These are phyloP conservation scores for Cordyceps farinosa DNA, from an alignment of 2,329 filamentous ascomycete genomes.

Conservation along the genomic window DNA sequence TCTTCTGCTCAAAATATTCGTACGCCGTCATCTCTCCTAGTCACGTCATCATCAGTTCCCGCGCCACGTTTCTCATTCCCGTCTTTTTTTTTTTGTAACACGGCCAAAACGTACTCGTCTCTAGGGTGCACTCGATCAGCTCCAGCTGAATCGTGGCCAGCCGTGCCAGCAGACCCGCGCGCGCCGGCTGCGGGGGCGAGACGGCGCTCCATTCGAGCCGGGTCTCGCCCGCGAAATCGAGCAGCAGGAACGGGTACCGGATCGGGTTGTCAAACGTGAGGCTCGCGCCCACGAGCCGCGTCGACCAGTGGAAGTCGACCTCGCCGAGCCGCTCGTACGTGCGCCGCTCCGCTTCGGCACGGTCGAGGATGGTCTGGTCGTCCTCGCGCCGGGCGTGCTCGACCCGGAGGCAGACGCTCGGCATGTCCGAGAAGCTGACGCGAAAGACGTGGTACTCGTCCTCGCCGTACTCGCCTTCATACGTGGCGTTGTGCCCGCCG, in stretches of 20 bases:
- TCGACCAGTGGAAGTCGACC: background rate
- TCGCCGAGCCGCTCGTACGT: background rate
- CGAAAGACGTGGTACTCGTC: background rate
- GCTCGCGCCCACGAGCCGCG: background rate
- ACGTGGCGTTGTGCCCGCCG: background rate
- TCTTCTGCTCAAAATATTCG: background rate
- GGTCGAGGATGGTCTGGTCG: background rate
- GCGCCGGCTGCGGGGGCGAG: background rate
- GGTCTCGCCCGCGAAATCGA: background rate
- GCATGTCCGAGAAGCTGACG: background rate
- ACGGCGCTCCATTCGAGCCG: background rate
- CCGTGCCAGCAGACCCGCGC: background rate
- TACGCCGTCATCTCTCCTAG: background rate
- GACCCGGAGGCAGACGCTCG: background rate
- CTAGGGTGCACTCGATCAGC: background rate
- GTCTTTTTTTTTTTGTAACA: background rate
- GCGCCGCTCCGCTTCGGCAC: background rate
- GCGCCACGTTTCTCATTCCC: background rate
- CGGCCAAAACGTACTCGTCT: background rate
- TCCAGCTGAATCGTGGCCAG: background rate
- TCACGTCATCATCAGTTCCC: background rate
- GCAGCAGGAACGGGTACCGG: slow-evolving; percentile 6
- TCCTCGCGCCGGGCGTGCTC: background rate
- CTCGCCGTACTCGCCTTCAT: background rate
- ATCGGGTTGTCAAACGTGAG: slow-evolving; percentile 8